Conservation (phyloP, 2,329 filamentous ascomycete genomes). For the Fusarium nurragi region DNA sequence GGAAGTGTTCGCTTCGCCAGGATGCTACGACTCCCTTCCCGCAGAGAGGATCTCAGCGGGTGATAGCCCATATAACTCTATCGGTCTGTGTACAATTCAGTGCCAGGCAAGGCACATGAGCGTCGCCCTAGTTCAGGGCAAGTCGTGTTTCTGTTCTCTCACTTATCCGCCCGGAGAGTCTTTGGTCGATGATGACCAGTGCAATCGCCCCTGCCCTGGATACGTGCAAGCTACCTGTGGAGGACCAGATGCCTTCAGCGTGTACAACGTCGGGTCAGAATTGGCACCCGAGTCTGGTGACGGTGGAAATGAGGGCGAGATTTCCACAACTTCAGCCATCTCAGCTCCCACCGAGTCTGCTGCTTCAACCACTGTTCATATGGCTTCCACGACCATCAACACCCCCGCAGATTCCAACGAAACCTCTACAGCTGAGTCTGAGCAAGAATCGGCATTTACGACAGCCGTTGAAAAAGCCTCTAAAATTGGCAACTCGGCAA, state of each 20-base stretch:
- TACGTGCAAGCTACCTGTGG: conserved; percentile 22
- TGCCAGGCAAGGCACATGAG: neutral
- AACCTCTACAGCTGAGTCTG: neutral
- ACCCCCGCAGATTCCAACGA: neutral
- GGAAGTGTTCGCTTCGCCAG: conserved; percentile 11
- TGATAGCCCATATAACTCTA: neutral
- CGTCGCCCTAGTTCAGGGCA: conserved; percentile 6
- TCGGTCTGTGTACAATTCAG: neutral
- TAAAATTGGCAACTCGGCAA: neutral
- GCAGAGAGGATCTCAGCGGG: neutral
- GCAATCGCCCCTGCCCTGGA: conserved; percentile 23
- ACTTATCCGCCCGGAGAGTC: conserved; percentile 17
- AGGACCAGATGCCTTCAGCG: conserved; percentile 12
- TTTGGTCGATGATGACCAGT: conserved; percentile 21
- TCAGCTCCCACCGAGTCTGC: neutral
- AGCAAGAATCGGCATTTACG: neutral
- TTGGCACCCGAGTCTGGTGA: neutral
- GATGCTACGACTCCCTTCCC: conserved; percentile 28
- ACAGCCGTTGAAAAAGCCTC: neutral
- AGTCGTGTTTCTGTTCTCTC: conserved; percentile 25
- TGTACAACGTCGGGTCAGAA: conserved; percentile 18
- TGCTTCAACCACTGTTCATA: neutral
- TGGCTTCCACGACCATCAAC: neutral
- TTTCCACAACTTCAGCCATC: neutral
- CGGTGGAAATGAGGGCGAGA: neutral